Conservation (phyloP, 805 yeast genomes). For the Maudiozyma saulgeensis region DNA sequence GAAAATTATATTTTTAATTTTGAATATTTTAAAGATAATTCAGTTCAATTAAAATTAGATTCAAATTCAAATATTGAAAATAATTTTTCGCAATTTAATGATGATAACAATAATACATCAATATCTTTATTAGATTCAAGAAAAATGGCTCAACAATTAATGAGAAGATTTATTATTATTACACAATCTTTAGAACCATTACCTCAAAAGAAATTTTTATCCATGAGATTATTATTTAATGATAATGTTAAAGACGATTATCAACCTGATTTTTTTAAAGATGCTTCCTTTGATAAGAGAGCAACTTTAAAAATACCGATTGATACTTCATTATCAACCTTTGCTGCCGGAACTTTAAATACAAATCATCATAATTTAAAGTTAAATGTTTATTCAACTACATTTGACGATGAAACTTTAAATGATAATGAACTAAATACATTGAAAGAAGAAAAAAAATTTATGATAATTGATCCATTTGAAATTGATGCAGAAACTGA, state of each 20-base stretch:
- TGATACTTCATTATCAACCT: conserved; percentile 7
- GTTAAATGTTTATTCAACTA: conserved; percentile 24
- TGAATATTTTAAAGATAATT: conserved; percentile 30
- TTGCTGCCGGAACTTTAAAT: conserved; percentile 26
- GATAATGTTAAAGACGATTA: conserved; percentile 38
- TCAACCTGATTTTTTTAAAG: conserved; percentile 41
- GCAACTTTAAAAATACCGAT: conserved; percentile 29
- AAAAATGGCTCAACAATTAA: conserved; percentile 37
- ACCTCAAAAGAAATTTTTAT: conserved; percentile 38
- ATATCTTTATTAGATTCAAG: conserved; percentile 32
- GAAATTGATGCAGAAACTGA: conserved; percentile 5
- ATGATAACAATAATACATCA: not conserved
- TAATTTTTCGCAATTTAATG: conserved; percentile 5
- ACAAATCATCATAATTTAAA: conserved; percentile 28
- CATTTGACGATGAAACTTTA: conserved; percentile 8
- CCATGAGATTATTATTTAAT: conserved; percentile 42
- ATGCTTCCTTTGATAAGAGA: conserved; percentile 31
- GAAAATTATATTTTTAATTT: conserved; percentile 47
- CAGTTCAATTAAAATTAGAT: conserved; percentile 14
- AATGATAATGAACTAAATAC: not conserved
- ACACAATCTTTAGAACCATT: conserved; percentile 47
- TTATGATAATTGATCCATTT: conserved; percentile 25
- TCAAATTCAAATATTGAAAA: not conserved
- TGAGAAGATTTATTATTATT: conserved; percentile 42
- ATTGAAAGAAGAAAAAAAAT: conserved; percentile 1